A percentile compares a stretch with the other conserved stretches of the same genome.
Conservation (phyloP, 2,329 filamentous ascomycete species). For the Xylariaceae sp. region DNA sequence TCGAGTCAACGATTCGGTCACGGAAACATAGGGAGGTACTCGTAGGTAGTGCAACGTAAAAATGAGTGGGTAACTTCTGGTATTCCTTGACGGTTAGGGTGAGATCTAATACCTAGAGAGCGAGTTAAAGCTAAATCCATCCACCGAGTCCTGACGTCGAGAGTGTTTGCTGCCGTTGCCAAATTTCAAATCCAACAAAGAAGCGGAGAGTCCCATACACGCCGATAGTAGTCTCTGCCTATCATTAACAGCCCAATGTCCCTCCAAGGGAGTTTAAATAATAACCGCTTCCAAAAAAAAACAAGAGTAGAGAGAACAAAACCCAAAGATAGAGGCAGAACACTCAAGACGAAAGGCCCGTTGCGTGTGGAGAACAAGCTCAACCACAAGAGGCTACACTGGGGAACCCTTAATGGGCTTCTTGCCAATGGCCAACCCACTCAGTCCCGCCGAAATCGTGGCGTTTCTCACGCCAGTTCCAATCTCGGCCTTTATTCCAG, state of each 20-base stretch:
- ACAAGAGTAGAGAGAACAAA: slow-evolving; percentile 27
- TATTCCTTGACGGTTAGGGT: slow-evolving; percentile 44
- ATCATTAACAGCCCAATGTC: slow-evolving; percentile 24
- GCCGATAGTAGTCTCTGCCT: slow-evolving; percentile 15
- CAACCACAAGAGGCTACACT: slow-evolving; percentile 57
- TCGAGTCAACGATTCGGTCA: not conserved
- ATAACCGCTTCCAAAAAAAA: slow-evolving; percentile 30
- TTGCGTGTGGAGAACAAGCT: slow-evolving; percentile 34
- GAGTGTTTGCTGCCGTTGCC: slow-evolving; percentile 30
- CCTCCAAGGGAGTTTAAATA: slow-evolving; percentile 21
- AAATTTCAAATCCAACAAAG: slow-evolving; percentile 31
- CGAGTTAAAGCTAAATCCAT: slow-evolving; percentile 46
- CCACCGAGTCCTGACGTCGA: slow-evolving; percentile 23
- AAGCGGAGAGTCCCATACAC: slow-evolving; percentile 27
- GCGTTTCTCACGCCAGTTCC: slow-evolving; percentile 59
- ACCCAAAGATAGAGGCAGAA: slow-evolving; percentile 24
- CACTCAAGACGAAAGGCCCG: slow-evolving; percentile 28
- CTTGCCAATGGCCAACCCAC: slow-evolving; percentile 92
- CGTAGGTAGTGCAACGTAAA: not conserved
- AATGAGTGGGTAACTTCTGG: slow-evolving; percentile 24
- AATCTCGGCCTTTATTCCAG: slow-evolving; percentile 54
- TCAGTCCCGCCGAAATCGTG: slow-evolving; percentile 74
- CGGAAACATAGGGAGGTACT: not conserved
- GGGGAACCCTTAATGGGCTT: slow-evolving; percentile 38
- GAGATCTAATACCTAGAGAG: slow-evolving; percentile 61